These are phyloP conservation scores for Alloteropsis semialata DNA, from an alignment of 176 grass and related monocot genomes.

Conservation along the genomic window DNA sequence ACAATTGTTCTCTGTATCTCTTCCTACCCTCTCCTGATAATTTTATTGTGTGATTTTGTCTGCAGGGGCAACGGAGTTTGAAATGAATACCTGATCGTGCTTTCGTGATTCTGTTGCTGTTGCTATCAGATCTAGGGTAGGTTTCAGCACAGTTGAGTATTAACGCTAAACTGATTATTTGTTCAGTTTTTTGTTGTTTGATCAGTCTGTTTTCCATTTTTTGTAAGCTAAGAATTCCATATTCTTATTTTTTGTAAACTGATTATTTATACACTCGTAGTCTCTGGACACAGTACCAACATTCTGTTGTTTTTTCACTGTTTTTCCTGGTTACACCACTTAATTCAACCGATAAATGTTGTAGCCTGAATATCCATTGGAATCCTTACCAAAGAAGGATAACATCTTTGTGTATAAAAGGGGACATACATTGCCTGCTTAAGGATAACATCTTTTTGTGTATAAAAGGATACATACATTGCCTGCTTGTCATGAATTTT, in stretches of 20 bases:
- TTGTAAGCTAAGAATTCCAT: background rate
- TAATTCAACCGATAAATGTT: background rate
- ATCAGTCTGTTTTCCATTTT: background rate
- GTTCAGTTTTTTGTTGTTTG: background rate
- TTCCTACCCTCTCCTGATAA: background rate
- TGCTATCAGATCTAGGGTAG: background rate
- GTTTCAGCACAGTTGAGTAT: background rate
- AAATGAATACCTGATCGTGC: slow-evolving; percentile 2
- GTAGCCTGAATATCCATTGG: background rate
- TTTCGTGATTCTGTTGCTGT: background rate
- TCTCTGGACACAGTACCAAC: background rate
- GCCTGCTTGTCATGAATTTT: background rate
- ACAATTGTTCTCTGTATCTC: background rate
- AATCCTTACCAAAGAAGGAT: background rate
- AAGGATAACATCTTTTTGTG: background rate
- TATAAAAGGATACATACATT: background rate
- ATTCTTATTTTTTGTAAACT: background rate
- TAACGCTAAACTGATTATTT: background rate
- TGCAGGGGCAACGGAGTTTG: background rate
- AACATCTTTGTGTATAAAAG: background rate
- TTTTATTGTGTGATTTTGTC: background rate
- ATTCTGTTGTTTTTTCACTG: background rate
- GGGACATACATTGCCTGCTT: background rate
- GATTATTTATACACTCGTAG: too few relatives aligned
- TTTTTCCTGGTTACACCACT: background rate